A percentile compares a stretch with the other conserved stretches of the same genome.
These are phyloP conservation scores for Epithemia pelagica DNA, from an alignment of 108 stramenopile genomes.

Conservation along the genomic window DNA sequence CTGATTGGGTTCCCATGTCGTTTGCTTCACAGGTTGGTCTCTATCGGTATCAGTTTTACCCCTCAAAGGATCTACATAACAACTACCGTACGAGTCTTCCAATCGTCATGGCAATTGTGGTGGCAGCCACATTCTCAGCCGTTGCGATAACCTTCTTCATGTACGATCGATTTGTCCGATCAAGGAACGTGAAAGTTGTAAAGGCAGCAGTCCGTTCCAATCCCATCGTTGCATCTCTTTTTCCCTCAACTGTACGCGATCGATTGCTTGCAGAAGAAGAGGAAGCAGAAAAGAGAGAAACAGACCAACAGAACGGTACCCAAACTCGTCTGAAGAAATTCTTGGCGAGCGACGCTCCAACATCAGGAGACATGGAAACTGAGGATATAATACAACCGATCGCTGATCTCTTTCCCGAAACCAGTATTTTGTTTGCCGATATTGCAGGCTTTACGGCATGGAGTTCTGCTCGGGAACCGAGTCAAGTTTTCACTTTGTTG, in stretches of 20 bases:
- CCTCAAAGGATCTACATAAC: neutral
- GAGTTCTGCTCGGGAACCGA: slow-evolving; percentile 16
- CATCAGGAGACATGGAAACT: slow-evolving; percentile 1
- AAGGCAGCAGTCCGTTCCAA: slow-evolving; percentile 13
- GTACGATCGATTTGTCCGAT: slow-evolving; percentile 17
- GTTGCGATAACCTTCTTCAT: slow-evolving; percentile 9
- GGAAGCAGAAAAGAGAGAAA: slow-evolving; percentile 2
- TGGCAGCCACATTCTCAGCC: slow-evolving; percentile 8
- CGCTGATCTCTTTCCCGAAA: slow-evolving; percentile 11
- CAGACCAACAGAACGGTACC: neutral
- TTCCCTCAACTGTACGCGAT: slow-evolving; percentile 26
- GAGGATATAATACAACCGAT: slow-evolving; percentile 6
- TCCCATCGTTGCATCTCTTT: slow-evolving; percentile 19
- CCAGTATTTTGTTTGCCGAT: slow-evolving; percentile 10
- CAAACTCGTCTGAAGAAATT: slow-evolving; percentile 6
- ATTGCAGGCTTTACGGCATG: slow-evolving; percentile 14
- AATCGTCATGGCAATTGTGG: slow-evolving; percentile 3
- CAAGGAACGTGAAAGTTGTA: slow-evolving; percentile 15
- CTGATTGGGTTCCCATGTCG: neutral
- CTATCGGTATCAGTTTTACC: slow-evolving; percentile 4
- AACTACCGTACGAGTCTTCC: neutral
- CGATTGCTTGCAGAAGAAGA: slow-evolving; percentile 14
- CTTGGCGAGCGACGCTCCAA: neutral
- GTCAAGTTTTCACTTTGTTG: slow-evolving; percentile 25
- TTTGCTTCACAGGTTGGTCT: neutral